These are phyloP conservation scores for Pholiota conissans DNA, from an alignment of 768 basidiomycete genomes.

Conservation along the genomic window DNA sequence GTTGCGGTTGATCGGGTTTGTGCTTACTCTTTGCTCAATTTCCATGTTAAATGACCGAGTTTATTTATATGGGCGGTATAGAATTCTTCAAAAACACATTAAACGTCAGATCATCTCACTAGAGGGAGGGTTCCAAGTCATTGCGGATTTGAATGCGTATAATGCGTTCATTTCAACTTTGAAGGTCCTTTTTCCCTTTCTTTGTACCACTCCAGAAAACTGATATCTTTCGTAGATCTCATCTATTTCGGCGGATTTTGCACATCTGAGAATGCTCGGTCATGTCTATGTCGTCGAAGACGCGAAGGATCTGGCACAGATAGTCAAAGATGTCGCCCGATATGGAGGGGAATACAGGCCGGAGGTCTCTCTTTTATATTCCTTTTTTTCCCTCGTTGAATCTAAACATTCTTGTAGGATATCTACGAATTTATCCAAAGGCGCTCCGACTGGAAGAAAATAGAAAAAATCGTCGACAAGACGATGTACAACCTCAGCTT, in stretches of 20 bases:
- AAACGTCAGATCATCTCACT: slow-evolving; percentile 97
- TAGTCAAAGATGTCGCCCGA: slow-evolving; percentile 91
- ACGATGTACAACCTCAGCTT: slow-evolving; percentile 93
- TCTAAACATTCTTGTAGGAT: slow-evolving; percentile 48
- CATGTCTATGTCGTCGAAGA: slow-evolving; percentile 96
- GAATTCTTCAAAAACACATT: slow-evolving; percentile 94
- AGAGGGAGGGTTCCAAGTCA: slow-evolving; percentile 91
- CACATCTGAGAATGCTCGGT: slow-evolving; percentile 95
- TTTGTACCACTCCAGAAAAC: not conserved
- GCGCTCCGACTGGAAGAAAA: slow-evolving; percentile 97
- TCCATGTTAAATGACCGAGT: not conserved
- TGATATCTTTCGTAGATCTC: slow-evolving; percentile 47
- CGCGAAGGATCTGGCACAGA: slow-evolving; percentile 94
- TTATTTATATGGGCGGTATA: not conserved
- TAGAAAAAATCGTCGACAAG: slow-evolving; percentile 94
- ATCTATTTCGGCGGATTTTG: slow-evolving; percentile 84
- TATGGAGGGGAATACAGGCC: slow-evolving; percentile 95
- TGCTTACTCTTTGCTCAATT: slow-evolving; percentile 11
- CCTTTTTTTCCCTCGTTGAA: not conserved
- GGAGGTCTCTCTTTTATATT: slow-evolving; percentile 55
- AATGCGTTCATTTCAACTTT: slow-evolving; percentile 85
- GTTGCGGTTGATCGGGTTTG: slow-evolving; percentile 80
- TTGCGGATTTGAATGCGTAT: slow-evolving; percentile 95
- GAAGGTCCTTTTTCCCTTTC: slow-evolving; percentile 53
- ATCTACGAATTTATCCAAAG: slow-evolving; percentile 96